Evolutionary conservation across 257 asterid species (phyloP), one percentile per base, ranked within the genome.

Genomic region (Solanum chiquidenum): DNA sequence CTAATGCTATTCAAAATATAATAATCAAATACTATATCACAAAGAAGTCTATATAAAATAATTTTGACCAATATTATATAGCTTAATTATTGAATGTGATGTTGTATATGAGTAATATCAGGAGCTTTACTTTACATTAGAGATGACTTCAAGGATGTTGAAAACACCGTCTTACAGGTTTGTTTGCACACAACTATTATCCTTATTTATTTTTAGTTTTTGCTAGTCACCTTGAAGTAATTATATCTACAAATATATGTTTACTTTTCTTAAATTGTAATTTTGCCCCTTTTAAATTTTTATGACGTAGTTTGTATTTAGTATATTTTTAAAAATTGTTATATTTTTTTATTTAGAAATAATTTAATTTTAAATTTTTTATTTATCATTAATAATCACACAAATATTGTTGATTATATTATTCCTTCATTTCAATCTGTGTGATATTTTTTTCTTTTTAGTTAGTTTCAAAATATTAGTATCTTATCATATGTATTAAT

Each of bases 71-170:
- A 18, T 18, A 18, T 55, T 55, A 16, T 18, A 16, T 18, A 6
- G 66, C 20, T 58, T 58, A 58, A 58, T 20, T 58, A 58, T 21
- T 58, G 66, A 46, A 46, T 7, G 66, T 20, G 64, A 55, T 55
- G 64, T 55, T 20, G 25, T 55, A 20, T 87, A 93, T 92, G 95
- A 49, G 95, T 93, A 7, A 91, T 93, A 83, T 93, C 93, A 37
- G 94, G 95, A 13, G 94, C 94, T 29, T 92, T 92, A 55, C 89
- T 93, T 46, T 92, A 91, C 34, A 93, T 93, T 12, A 90, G 95
- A 58, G 92, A 93, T 87, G 94, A 93, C 72, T 92, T 93, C 94
- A 83, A 88, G 74, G 88, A 91, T 55, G 92, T 92, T 23, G 95
- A 92, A 77, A 69, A 89, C 14, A 93, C 94, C 60, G 88, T 91